Base-by-base conservation (phyloP, 2,329 filamentous ascomycete species). In the Alternaria brassicicola region DNA sequence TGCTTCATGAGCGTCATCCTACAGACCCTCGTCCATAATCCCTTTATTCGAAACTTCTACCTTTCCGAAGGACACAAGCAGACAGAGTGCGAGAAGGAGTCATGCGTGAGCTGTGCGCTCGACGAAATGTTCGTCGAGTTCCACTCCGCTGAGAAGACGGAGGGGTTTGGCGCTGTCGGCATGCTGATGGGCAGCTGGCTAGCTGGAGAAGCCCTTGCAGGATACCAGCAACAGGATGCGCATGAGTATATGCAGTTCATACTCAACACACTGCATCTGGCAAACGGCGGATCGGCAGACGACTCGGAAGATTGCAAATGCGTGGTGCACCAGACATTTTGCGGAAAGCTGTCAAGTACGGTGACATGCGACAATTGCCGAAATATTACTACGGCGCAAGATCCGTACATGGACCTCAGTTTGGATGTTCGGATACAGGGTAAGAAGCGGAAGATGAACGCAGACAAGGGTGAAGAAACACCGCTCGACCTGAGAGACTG, bases 1-100 rank as follows among this genome's bases (percentile, higher is more conserved):
- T 99, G 94, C 81, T 99, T 97, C 78, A 94, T 98, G 84, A 96
- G 95, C 69, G 94, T 97, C 28, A 93, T 98, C 46, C 83, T 99
- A 15, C 95, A 98, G 77, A 93, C 90, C 55, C 88, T 99, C 68
- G 86, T 98, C 53, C 94, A 97, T 80, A 97, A 98, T 73, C 94
- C 94, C 0, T 85, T 97, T 42, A 85, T 99, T 28, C 88, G 92
- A 59, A 93, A 94, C 68, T 98, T 92, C 78, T 98, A 97, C 76
- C 88, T 99, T 6, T 89, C 90, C 38, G 93, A 97, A 74, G 92
- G 93, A 0, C 94, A 99, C 77, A 89, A 89, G 69, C 89, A 87
- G 55, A 85, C 84, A 67, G 90, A 92, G 21, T 98, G 95, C 75
- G 80, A 82, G 51, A 72, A 68, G 45, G 79, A 83, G 61, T 79